Evolutionary conservation across 768 basidiomycete species (phyloP), one percentile per base, ranked within the genome.

Genomic region (Lanmaoa pseudosensibilis): DNA sequence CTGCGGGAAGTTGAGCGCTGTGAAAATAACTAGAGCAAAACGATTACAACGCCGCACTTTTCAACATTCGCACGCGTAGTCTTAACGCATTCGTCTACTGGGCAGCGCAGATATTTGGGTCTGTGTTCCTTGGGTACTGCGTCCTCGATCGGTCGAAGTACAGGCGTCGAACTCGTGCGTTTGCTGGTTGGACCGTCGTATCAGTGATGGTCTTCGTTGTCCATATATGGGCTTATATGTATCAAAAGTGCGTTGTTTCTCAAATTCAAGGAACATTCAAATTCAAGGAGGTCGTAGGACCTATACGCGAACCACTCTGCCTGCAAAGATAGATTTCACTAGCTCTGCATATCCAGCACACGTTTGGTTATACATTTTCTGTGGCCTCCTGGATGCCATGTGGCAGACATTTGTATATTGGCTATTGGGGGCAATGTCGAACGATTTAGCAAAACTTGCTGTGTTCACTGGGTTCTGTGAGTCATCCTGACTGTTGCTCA

Each of bases 331-430:
- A 63, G 88, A 90, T 68, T 82, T 89, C 48, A 72, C 68, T 51
- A 82, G 86, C 60, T 58, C 70, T 2, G 72, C 71, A 1, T 93
- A 88, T 65, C 70, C 78, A 11, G 80, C 77, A 43, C 78, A 78
- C 49, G 74, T 85, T 7, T 79, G 79, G 72, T 71, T 92, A 6
- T 91, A 85, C 71, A 81, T 89, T 59, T 82, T 85, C 71, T 88
- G 83, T 58, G 88, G 90, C 27, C 65, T 92, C 12, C 77, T 91
- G 56, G 92, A 93, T 59, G 78, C 90, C 2, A 86, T 90, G 83
- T 93, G 90, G 88, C 92, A 93, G 69, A 91, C 88, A 2, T 83
- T 84, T 0, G 83, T 85, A 6, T 90, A 91, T 69, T 90, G 88
- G 88, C 75, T 89, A 62, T 86, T 90, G 82, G 90, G 90, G 39